These are phyloP conservation scores for Epichloe baconii DNA, from an alignment of 2,329 filamentous ascomycete species.

Conservation along the genomic window DNA sequence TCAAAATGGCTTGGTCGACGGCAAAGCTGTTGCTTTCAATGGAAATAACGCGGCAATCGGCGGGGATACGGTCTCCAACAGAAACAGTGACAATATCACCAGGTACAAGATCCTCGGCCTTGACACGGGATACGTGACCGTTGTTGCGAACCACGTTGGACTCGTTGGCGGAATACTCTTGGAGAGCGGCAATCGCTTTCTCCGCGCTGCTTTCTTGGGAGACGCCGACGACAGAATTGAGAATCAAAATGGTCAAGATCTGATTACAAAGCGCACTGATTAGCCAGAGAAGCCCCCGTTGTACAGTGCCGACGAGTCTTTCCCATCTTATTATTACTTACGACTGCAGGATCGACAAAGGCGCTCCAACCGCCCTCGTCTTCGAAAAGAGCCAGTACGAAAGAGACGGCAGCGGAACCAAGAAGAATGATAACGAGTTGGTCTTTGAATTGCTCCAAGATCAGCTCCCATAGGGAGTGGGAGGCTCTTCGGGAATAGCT, in stretches of 20 bases:
- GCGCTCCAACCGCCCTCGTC: slow-evolving; percentile 90
- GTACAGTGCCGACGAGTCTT: background rate
- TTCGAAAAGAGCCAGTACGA: slow-evolving; percentile 85
- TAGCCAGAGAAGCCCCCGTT: background rate
- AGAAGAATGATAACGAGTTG: slow-evolving; percentile 93
- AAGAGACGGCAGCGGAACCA: slow-evolving; percentile 84
- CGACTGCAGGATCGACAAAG: slow-evolving; percentile 90
- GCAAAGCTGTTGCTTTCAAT: slow-evolving; percentile 97
- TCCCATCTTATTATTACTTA: slow-evolving; percentile 35
- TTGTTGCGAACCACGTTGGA: slow-evolving; percentile 79
- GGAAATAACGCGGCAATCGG: slow-evolving; percentile 78
- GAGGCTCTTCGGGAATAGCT: slow-evolving; percentile 73
- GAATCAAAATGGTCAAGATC: slow-evolving; percentile 92
- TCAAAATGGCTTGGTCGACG: slow-evolving; percentile 92
- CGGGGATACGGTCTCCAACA: slow-evolving; percentile 86
- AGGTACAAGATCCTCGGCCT: slow-evolving; percentile 93
- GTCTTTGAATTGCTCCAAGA: slow-evolving; percentile 98
- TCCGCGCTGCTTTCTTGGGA: slow-evolving; percentile 98
- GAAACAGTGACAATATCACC: slow-evolving; percentile 82
- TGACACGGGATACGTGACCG: slow-evolving; percentile 67
- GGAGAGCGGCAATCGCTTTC: slow-evolving; percentile 92
- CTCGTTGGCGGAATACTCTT: slow-evolving; percentile 98
- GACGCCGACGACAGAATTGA: slow-evolving; percentile 94
- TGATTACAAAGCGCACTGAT: slow-evolving; percentile 20
- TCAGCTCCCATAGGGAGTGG: slow-evolving; percentile 89